Evolutionary conservation across 257 asterid genomes (phyloP), one percentile per base, ranked within the genome.

Genomic region (Solanum tarijense): DNA sequence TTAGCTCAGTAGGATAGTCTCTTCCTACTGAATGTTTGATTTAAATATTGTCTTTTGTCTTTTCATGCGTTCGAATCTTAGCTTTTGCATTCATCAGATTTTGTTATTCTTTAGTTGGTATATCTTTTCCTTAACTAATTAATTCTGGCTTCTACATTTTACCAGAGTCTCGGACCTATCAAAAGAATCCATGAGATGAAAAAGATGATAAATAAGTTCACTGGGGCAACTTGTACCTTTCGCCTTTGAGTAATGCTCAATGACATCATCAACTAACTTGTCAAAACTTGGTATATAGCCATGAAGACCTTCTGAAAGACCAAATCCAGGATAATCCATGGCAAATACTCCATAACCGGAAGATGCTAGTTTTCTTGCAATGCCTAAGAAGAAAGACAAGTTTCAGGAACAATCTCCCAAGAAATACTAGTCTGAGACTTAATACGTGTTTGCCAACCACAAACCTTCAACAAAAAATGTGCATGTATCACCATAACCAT

Each of bases 221-320:
- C 29, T 34, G 39, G 62, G 38, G 34, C 16, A 16, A 46, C 13
- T 62, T 18, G 3, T 84, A 95, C 98, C 96, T 29, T 92, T 90
- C n/a, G 93, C 86, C 21, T 86, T 89, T 9, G 93, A 89, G 92
- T 86, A 95, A 86, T 92, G 96, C 23, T 92, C 91, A 18, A 93
- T 88, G 78, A 92, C 88, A 34, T 95, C 98, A 71, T 94, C 94
- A 5, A 94, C 94, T 5, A 95, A 89, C 78, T 90, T 21, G 79
- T 94, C 95, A 88, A 95, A 95, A 83, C 89, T 83, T 55, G 92
- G 21, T 83, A 95, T 89, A 20, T 92, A 88, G 38, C 98, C 96
- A 36, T 79, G 93, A 1, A 92, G 90, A 9, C 98, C 98, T 14
- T 93, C 91, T 1, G 96, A 94, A 87, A 93, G 93, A 25, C 96